Percentiles rank a stretch among this genome's conserved stretches.
phyloP scores from a whole-genome alignment of 1,284 basidiomycete species.

The Singerocomus rubriflavus region DNA sequence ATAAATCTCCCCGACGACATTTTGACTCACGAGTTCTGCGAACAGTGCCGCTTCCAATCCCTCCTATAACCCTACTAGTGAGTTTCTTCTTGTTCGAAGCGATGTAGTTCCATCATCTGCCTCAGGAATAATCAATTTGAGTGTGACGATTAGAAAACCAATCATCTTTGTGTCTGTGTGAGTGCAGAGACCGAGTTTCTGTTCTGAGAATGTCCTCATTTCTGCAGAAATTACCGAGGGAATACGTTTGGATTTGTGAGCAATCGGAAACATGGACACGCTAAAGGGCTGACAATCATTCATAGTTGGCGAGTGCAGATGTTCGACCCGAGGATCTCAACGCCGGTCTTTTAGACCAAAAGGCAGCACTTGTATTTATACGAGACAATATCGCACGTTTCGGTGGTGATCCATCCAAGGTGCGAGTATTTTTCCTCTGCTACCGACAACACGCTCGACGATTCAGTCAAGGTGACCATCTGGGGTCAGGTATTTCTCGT shows the following conservation, averaged over 20 bases:
- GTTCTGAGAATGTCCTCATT: neutral
- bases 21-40: neutral
- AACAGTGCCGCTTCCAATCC: constrained; percentile 18
- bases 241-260: constrained; percentile 24
- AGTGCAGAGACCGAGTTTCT: neutral
- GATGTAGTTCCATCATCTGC: neutral
- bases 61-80: constrained; percentile 14
- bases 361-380: constrained; percentile 54
- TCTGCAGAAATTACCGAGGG: constrained; percentile 15
- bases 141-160: constrained; percentile 14
- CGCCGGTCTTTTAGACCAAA: constrained; percentile 55
- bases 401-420: constrained; percentile 62
- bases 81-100: neutral
- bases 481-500: constrained; percentile 20
- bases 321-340: constrained; percentile 52
- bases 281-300: neutral
- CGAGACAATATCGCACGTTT: constrained; percentile 60
- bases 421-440: constrained; percentile 12
- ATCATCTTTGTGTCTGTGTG: constrained; percentile 21
- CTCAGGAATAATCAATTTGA: constrained; percentile 16
- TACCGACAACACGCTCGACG: neutral
- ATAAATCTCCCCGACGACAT: neutral
- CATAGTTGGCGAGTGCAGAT: constrained; percentile 48
- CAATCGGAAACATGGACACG: too few species aligned
- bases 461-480: constrained; percentile 15